These are phyloP conservation scores for Serendipita vermifera DNA, from an alignment of 768 basidiomycete genomes.

Conservation along the genomic window DNA sequence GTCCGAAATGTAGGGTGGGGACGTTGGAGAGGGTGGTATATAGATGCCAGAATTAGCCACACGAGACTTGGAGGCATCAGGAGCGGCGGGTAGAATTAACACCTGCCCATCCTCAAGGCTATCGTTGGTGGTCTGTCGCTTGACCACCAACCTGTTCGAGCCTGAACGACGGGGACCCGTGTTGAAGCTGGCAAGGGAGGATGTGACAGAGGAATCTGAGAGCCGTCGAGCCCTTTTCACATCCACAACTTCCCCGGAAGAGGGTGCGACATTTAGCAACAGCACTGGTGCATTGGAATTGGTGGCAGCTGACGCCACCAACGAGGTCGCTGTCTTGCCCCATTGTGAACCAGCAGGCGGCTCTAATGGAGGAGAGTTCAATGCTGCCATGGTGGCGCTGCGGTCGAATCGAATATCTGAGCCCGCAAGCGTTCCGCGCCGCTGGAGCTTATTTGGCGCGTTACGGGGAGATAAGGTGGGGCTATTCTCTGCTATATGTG, in stretches of 20 bases:
- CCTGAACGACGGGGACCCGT: neutral
- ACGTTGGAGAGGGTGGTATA: neutral
- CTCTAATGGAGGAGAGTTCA: neutral
- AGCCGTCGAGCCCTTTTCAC: neutral
- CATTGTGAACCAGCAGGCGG: neutral
- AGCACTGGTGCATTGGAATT: neutral
- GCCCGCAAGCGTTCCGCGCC: neutral
- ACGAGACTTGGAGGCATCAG: neutral
- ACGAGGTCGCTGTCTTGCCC: slow-evolving; percentile 1
- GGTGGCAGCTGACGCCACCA: neutral
- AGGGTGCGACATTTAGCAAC: neutral
- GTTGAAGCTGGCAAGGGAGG: neutral
- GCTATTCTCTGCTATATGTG: slow-evolving; percentile 3
- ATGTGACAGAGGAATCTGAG: neutral
- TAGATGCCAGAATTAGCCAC: neutral
- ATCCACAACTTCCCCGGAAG: neutral
- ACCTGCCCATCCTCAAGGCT: neutral
- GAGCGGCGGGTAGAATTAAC: neutral
- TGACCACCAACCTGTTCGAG: neutral
- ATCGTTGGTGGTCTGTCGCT: neutral
- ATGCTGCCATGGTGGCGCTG: neutral
- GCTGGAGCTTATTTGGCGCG: neutral
- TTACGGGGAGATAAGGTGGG: neutral
- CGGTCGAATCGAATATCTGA: slow-evolving; percentile 2
- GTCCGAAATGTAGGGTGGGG: neutral